phyloP scores from a whole-genome alignment of 495 filamentous ascomycete species.

The Xylaria longipes region DNA sequence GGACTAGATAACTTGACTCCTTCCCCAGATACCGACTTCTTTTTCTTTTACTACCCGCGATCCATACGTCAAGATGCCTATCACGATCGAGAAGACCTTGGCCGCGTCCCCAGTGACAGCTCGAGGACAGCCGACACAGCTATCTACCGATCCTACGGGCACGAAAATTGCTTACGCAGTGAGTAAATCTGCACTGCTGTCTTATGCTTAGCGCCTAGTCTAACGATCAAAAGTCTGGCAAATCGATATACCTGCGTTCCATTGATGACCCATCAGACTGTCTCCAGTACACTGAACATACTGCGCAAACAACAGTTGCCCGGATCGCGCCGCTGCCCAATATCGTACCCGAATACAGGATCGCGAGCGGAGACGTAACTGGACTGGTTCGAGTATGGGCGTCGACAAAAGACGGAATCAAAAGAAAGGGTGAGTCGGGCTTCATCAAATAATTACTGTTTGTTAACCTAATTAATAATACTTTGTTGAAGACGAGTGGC shows the following conservation, averaged over 20 bases:
- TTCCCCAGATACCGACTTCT: neutral
- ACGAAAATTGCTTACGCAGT: constrained; percentile 94
- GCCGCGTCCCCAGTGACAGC: constrained; percentile 74
- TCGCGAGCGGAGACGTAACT: constrained; percentile 89
- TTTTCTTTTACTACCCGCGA: neutral
- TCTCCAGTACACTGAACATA: constrained; percentile 92
- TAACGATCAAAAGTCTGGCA: constrained; percentile 70
- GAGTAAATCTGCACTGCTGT: constrained; percentile 42
- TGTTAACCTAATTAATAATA: neutral
- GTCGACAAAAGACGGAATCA: constrained; percentile 62
- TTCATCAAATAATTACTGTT: neutral
- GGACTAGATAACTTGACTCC: neutral
- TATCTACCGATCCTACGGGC: constrained; percentile 89
- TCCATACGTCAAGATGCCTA: constrained; percentile 47
- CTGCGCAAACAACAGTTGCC: constrained; percentile 84
- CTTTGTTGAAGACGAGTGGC: constrained; percentile 73
- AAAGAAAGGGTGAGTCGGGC: constrained; percentile 61
- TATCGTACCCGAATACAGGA: constrained; percentile 77
- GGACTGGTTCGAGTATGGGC: constrained; percentile 93
- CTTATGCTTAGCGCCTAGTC: neutral
- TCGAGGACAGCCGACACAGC: constrained; percentile 86
- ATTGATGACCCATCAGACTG: constrained; percentile 85
- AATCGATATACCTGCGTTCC: constrained; percentile 91
- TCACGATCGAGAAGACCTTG: constrained; percentile 61
- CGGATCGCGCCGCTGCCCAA: constrained; percentile 74